Evolutionary conservation across 2,329 filamentous ascomycete genomes (phyloP).

Genomic region (Dryadomyces quercivorus): DNA sequence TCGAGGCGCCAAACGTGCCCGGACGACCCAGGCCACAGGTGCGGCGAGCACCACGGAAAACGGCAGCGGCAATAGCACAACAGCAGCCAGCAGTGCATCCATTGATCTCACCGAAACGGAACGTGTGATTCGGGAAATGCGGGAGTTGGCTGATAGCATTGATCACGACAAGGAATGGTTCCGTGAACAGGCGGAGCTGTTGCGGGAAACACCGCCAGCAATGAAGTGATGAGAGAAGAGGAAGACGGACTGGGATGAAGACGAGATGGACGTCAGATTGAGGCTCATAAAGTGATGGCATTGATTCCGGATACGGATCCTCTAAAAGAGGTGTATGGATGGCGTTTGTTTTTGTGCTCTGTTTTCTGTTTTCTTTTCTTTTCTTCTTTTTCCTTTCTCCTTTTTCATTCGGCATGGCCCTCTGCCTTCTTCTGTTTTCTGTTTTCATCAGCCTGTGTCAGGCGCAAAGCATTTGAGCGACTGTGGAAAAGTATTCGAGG

Average conservation of each 20-base stretch:
- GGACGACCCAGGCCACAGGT: background rate
- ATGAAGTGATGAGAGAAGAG: background rate
- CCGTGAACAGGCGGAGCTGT: constrained; percentile 28
- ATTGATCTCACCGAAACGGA: constrained; percentile 11
- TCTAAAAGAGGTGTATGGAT: background rate
- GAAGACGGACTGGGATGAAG: background rate
- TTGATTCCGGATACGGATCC: too few species aligned
- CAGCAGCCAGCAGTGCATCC: constrained; percentile 5
- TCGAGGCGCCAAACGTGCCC: background rate
- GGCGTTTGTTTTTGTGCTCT: background rate
- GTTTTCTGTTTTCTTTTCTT: background rate
- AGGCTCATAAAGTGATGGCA: too few species aligned
- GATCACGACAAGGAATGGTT: constrained; percentile 36
- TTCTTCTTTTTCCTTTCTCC: too few species aligned
- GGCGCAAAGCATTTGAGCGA: background rate
- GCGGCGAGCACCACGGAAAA: too few species aligned
- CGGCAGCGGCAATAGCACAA: background rate
- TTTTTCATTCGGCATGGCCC: background rate
- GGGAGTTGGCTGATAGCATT: constrained; percentile 29
- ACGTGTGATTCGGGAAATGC: constrained; percentile 29
- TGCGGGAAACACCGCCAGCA: constrained; percentile 14
- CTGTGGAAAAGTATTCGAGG: background rate
- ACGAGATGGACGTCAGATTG: background rate
- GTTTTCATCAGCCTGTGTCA: background rate
- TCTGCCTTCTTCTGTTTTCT: background rate